Percentiles rank a stretch among this genome's conserved stretches.
phyloP scores from a whole-genome alignment of 2,329 filamentous ascomycete species.

The Fusarium verrucosum region DNA sequence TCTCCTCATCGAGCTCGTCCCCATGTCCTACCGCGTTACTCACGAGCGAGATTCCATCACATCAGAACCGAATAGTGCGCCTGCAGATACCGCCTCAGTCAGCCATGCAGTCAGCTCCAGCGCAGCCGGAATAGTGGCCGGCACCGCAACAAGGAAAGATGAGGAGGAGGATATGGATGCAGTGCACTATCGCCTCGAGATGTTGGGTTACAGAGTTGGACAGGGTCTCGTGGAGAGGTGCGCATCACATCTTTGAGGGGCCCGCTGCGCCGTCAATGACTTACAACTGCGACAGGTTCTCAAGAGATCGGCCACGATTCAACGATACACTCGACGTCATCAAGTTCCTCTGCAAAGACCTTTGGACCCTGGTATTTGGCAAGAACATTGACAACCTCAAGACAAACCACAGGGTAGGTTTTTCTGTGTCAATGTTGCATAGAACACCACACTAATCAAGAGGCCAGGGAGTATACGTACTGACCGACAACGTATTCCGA shows the following conservation, averaged over 20 bases:
- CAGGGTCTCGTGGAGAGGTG: constrained; percentile 91
- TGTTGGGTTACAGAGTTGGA: constrained; percentile 88
- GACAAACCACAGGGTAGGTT: constrained; percentile 86
- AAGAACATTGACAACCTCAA: constrained; percentile 99
- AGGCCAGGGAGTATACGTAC: constrained; percentile 85
- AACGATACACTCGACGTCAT: constrained; percentile 94
- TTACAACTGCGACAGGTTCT: constrained; percentile 72
- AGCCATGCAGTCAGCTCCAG: constrained; percentile 42
- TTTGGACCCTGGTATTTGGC: constrained; percentile 92
- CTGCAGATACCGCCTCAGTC: constrained; percentile 34
- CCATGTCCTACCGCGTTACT: constrained; percentile 87
- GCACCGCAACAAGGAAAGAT: constrained; percentile 54
- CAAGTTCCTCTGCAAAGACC: constrained; percentile 98
- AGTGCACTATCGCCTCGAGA: constrained; percentile 85
- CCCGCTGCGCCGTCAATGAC: constrained; percentile 2
- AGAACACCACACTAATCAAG: constrained; percentile 5
- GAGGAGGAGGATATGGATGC: constrained; percentile 87
- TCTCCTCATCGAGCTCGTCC: constrained; percentile 94
- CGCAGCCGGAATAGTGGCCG: constrained; percentile 38
- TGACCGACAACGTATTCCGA: constrained; percentile 92
- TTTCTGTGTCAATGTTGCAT: neutral
- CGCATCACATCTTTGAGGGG: neutral
- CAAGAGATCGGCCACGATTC: constrained; percentile 84
- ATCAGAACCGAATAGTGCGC: constrained; percentile 43
- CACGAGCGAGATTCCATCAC: constrained; percentile 70